Conservation (phyloP, 768 basidiomycete genomes). For the Suillus paluster region DNA sequence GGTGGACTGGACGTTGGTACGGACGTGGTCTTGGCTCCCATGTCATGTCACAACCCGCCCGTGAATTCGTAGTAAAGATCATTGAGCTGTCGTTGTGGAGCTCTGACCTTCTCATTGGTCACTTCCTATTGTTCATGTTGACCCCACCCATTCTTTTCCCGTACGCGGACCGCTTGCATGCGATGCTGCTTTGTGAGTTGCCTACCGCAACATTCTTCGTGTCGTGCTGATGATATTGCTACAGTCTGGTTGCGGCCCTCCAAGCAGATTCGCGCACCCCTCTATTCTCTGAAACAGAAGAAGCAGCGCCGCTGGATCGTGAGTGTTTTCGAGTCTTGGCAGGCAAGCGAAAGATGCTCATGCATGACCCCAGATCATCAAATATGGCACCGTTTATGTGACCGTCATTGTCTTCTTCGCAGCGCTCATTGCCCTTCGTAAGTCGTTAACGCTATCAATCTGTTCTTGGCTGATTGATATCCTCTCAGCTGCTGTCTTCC, state of each 20-base stretch:
- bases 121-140: constrained; percentile 88
- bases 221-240: constrained; percentile 21
- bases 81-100: constrained; percentile 96
- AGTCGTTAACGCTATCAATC: constrained; percentile 38
- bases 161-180: constrained; percentile 90
- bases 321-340: constrained; percentile 31
- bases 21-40: constrained; percentile 89
- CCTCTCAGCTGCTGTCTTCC: constrained; percentile 61
- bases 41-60: constrained; percentile 96
- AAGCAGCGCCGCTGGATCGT: constrained; percentile 91
- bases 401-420: constrained; percentile 70
- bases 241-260: constrained; percentile 94
- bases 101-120: constrained; percentile 88
- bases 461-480: constrained; percentile 14
- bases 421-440: constrained; percentile 78
- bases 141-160: constrained; percentile 89
- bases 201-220: not conserved
- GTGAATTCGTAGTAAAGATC: constrained; percentile 97
- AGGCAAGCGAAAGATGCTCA: constrained; percentile 15
- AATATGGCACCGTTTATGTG: constrained; percentile 82
- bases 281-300: constrained; percentile 90
- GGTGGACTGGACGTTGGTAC: constrained; percentile 99
- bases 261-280: constrained; percentile 89
- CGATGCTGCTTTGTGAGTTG: constrained; percentile 84
- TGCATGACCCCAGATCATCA: constrained; percentile 61